phyloP scores from a whole-genome alignment of 1,139 yeast species.

The Candida glucosophila region DNA sequence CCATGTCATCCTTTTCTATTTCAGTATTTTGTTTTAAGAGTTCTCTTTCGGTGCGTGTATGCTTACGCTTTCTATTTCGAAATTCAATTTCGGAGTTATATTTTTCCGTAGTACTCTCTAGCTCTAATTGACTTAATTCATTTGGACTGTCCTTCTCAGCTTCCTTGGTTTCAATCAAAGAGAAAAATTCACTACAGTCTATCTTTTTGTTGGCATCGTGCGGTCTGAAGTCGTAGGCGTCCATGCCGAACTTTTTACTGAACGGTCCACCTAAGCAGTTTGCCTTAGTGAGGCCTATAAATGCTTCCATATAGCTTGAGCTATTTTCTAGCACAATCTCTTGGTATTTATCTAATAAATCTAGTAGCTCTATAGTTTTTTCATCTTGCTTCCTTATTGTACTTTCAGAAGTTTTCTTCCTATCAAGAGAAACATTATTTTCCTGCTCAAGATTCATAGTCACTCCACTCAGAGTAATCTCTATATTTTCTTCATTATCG shows the following conservation, averaged over 20 bases:
- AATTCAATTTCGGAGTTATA: too few species aligned
- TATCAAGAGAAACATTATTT: too few species aligned
- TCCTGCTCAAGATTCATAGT: neutral
- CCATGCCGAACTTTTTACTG: conserved; percentile 15
- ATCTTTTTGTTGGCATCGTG: conserved; percentile 18
- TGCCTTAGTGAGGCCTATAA: conserved; percentile 30
- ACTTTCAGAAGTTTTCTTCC: too few species aligned
- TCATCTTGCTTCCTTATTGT: conserved; percentile 8
- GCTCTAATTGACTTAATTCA: too few species aligned
- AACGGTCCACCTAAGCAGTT: conserved; percentile 17
- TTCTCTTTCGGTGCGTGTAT: neutral
- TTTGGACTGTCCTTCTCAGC: conserved; percentile 2
- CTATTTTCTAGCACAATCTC: conserved; percentile 12
- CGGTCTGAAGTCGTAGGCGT: conserved; percentile 21
- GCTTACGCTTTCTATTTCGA: too few species aligned
- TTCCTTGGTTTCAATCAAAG: conserved; percentile 5
- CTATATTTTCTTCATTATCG: neutral
- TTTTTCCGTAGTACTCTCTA: too few species aligned
- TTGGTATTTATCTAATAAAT: conserved; percentile 24
- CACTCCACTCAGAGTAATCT: neutral
- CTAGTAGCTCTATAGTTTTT: conserved; percentile 15
- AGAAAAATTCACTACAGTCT: conserved; percentile 5
- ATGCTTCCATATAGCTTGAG: conserved; percentile 20
- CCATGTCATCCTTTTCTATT: conserved; percentile 2
- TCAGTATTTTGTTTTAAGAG: neutral